These are phyloP conservation scores for Trichoderma harzianum DNA, from an alignment of 2,329 filamentous ascomycete species.

Conservation along the genomic window DNA sequence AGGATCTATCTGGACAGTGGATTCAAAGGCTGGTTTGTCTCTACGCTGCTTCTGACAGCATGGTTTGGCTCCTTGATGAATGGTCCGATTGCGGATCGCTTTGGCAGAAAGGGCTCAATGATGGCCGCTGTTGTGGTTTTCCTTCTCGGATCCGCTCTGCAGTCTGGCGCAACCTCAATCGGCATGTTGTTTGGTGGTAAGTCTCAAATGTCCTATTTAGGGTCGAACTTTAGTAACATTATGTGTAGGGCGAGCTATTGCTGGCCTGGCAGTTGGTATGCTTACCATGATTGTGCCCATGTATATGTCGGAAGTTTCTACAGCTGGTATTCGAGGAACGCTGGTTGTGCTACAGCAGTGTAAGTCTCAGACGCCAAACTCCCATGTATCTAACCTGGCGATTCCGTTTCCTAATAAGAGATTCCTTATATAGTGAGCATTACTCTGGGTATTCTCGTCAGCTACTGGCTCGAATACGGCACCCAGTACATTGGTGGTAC, in stretches of 20 bases:
- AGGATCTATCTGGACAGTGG: constrained; percentile 40
- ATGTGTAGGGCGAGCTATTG: constrained; percentile 38
- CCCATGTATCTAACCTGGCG: neutral
- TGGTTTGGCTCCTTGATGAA: constrained; percentile 48
- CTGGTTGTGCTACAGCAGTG: constrained; percentile 43
- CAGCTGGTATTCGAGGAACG: constrained; percentile 46
- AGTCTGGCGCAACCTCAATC: constrained; percentile 40
- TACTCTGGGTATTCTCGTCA: constrained; percentile 41
- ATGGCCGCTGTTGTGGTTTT: constrained; percentile 36
- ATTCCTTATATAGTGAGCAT: constrained; percentile 30
- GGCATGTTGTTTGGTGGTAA: constrained; percentile 40
- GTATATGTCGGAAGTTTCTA: constrained; percentile 47
- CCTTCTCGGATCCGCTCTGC: constrained; percentile 42
- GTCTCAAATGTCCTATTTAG: neutral
- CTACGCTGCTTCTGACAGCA: constrained; percentile 45
- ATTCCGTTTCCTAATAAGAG: neutral
- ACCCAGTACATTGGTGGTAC: constrained; percentile 42
- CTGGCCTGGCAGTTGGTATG: constrained; percentile 43
- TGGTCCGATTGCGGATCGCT: constrained; percentile 36
- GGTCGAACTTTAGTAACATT: neutral
- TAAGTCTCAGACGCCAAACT: constrained; percentile 17
- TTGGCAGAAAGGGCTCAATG: constrained; percentile 36
- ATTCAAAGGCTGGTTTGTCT: constrained; percentile 53
- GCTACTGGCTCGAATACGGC: constrained; percentile 42
- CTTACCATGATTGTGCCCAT: constrained; percentile 40